phyloP scores from a whole-genome alignment of 768 basidiomycete genomes.

The Panus rudis region DNA sequence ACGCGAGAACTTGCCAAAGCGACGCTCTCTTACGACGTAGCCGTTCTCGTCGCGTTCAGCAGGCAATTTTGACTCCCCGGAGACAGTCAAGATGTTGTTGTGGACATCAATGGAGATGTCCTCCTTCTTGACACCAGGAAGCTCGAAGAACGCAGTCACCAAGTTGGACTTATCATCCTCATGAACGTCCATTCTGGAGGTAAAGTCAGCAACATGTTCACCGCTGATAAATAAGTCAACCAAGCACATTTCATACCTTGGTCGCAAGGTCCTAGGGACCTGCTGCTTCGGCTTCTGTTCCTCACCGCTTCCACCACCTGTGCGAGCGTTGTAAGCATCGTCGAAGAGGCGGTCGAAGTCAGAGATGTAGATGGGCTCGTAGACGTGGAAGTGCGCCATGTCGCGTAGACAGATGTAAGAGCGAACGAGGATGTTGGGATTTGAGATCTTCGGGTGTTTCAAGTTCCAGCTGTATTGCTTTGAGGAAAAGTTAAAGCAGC shows the following conservation, averaged over 20 bases:
- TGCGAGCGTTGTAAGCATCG: conserved; percentile 25
- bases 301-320: conserved; percentile 1
- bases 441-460: too few species aligned
- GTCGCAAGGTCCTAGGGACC: background rate
- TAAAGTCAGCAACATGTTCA: background rate
- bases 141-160: conserved; percentile 46
- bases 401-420: too few species aligned
- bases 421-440: too few species aligned
- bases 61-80: conserved; percentile 32
- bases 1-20: conserved; percentile 42
- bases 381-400: too few species aligned
- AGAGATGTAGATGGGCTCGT: conserved; percentile 35
- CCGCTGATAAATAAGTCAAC: background rate
- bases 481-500: too few species aligned
- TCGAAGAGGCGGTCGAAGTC: conserved; percentile 39
- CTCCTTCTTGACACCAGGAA: conserved; percentile 45
- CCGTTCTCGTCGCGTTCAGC: conserved; percentile 26
- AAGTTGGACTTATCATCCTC: conserved; percentile 31
- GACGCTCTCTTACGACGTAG: conserved; percentile 38
- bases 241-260: background rate
- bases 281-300: background rate
- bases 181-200: conserved; percentile 36
- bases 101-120: conserved; percentile 39
- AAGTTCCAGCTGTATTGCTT: too few species aligned
- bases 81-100: conserved; percentile 38